Percentiles rank a stretch among this genome's conserved stretches.
Evolutionary conservation across 2,329 filamentous ascomycete species (phyloP).

Genomic region (Dichotomopilus funicola): DNA sequence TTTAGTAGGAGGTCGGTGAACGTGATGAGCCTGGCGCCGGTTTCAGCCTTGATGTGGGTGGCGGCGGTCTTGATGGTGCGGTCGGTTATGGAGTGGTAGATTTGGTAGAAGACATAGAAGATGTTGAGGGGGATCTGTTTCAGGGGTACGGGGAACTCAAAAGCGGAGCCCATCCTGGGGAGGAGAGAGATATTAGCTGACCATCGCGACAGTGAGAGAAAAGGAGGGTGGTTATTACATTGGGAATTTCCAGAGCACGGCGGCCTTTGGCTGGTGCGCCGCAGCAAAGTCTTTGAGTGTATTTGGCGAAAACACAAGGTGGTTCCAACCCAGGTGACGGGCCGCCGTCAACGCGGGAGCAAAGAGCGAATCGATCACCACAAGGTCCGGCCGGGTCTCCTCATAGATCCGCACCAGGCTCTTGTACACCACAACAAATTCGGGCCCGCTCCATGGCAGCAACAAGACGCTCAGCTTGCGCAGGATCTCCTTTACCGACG

Average conservation of each 20-base stretch:
- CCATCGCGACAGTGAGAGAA: no score
- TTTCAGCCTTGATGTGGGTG: constrained; percentile 13
- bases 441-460: constrained; percentile 32
- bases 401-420: constrained; percentile 34
- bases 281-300: constrained; percentile 36
- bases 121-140: constrained; percentile 37
- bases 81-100: constrained; percentile 18
- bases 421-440: constrained; percentile 36
- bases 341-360: constrained; percentile 38
- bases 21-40: constrained; percentile 9
- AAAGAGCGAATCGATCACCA: constrained; percentile 40
- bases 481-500: constrained; percentile 28
- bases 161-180: constrained; percentile 37
- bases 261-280: constrained; percentile 33
- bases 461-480: constrained; percentile 22
- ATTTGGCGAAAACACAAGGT: constrained; percentile 38
- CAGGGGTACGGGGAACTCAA: constrained; percentile 41
- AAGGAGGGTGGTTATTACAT: constrained; percentile 26
- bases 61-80: constrained; percentile 11
- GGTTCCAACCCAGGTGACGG: constrained; percentile 28
- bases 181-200: not conserved
- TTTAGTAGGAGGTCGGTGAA: constrained; percentile 1
- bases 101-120: constrained; percentile 29
- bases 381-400: constrained; percentile 32
- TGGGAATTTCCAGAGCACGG: constrained; percentile 34